phyloP scores from a whole-genome alignment of 2,329 filamentous ascomycete species.

The Lecanosticta acicola region DNA sequence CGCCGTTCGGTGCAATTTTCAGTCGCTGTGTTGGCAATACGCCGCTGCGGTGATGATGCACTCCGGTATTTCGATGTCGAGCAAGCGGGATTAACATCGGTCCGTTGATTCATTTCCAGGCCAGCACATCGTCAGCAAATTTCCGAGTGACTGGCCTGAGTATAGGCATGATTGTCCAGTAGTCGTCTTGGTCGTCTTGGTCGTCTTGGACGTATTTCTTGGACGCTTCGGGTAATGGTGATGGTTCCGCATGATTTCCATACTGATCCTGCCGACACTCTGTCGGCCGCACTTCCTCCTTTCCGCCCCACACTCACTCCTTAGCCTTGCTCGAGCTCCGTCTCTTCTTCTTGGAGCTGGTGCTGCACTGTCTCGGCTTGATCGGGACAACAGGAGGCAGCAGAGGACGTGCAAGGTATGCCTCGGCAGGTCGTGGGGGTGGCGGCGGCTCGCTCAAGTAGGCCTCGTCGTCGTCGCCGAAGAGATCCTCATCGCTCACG shows the following conservation, averaged over 20 bases:
- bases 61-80: not conserved
- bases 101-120: not conserved
- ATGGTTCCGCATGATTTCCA: not conserved
- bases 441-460: constrained; percentile 31
- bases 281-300: not conserved
- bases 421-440: constrained; percentile 31
- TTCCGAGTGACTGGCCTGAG: no score
- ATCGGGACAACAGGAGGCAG: constrained; percentile 26
- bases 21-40: not conserved
- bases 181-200: no score
- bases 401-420: constrained; percentile 30
- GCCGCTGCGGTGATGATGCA: not conserved
- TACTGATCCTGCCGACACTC: not conserved
- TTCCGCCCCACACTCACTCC: constrained; percentile 11
- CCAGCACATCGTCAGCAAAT: not conserved
- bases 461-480: constrained; percentile 31
- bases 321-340: constrained; percentile 12
- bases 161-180: no score
- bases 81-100: not conserved
- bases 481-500: constrained; percentile 35
- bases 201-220: no score
- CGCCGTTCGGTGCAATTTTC: not conserved
- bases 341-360: constrained; percentile 20
- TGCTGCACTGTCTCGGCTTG: constrained; percentile 16
- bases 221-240: no score